These are phyloP conservation scores for Gossypium davidsonii DNA, from an alignment of 441 rosid genomes.

Conservation along the genomic window DNA sequence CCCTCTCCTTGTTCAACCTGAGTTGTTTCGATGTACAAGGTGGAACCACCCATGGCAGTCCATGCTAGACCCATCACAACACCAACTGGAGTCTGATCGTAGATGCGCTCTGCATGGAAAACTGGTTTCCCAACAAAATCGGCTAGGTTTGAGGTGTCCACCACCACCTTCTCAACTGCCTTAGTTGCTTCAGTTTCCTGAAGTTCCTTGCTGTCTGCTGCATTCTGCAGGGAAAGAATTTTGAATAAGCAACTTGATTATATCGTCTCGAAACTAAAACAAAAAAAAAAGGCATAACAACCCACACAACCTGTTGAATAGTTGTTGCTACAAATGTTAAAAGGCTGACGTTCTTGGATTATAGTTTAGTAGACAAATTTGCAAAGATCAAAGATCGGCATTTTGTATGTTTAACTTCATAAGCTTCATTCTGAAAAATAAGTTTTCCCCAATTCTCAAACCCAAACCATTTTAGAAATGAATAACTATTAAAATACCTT, in stretches of 20 bases:
- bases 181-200: conserved; percentile 33
- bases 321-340: conserved; percentile 1
- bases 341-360: not conserved
- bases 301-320: not conserved
- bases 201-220: conserved; percentile 24
- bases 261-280: not conserved
- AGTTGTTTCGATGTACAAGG: conserved; percentile 77
- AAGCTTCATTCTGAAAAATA: not conserved
- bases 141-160: conserved; percentile 53
- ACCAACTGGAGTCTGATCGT: conserved; percentile 75
- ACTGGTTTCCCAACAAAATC: conserved; percentile 95
- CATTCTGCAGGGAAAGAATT: conserved; percentile 33
- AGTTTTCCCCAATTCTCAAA: not conserved
- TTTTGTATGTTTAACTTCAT: not conserved
- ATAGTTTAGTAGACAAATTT: not conserved
- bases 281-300: not conserved
- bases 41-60: conserved; percentile 98
- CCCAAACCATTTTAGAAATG: not conserved
- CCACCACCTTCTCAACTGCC: conserved; percentile 52
- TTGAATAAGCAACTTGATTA: not conserved
- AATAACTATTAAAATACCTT: conserved; percentile 28
- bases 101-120: conserved; percentile 76
- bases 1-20: conserved; percentile 71
- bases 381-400: not conserved
- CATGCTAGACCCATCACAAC: conserved; percentile 98